Evolutionary conservation across 1,284 basidiomycete species (phyloP), one percentile per base, ranked within the genome.

Genomic region (Ganoderma lingzhi): DNA sequence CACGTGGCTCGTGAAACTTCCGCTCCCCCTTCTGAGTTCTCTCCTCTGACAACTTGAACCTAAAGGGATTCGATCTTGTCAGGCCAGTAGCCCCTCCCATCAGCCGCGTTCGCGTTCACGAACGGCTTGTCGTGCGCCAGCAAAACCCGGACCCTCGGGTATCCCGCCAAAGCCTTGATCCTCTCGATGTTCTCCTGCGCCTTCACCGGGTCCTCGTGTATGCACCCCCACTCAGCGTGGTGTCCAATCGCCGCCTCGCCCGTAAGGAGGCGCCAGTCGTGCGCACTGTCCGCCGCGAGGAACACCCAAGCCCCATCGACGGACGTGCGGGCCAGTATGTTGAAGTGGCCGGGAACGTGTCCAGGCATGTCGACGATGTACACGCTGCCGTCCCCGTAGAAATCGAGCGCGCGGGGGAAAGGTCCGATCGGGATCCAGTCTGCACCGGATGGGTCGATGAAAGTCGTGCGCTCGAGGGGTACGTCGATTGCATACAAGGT

Each of bases 251-350:
- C 71, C 28, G 80, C 80, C 71, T 85, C 82, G n/a, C 85, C 86
- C 9, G 81, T 85, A 56, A 90, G 73, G 61, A 89, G 77, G 19
- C 84, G 80, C 81, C 83, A 82, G 76, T 88, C 84, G 74, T 89
- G 88, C 10, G 84, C 87, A 55, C 84, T 84, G 74, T 90, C 88
- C 0, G 84, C 87, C 1, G 81, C 88, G 23, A 90, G 81, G 71
- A 84, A 86, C 30, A 88, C 80, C 88, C 88, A 90, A 1, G 3
- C 83, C 12, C 87, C 87, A 59, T 87, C 83, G 8, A 80, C 53
- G 10, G 86, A 87, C 30, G 88, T 90, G 32, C 81, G 79, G 15
- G 74, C 76, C 41, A 82, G 72, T 3, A 74, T 67, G 48, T 75
- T 75, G 69, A 82, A 48, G 67, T 82, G 81, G 3, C 80, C 81